Percentiles rank a stretch among this genome's conserved stretches.
Evolutionary conservation across 352 stramenopile species (phyloP).

Genomic region (Phytophthora cryptogea): DNA sequence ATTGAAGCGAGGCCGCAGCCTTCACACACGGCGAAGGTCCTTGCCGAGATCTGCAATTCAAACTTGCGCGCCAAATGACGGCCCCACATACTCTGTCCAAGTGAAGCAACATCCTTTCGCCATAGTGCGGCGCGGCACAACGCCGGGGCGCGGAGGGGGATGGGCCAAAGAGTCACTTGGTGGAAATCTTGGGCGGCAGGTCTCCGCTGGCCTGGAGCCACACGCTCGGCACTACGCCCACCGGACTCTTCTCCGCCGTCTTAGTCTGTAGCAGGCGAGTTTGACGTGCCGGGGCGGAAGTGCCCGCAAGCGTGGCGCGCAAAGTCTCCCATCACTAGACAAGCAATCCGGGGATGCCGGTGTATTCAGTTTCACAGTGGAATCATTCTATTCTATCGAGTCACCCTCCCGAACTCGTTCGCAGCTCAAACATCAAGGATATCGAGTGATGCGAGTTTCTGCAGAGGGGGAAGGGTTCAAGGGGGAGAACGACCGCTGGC

Average conservation of each 20-base stretch:
- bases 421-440: conserved; percentile 2
- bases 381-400: no score
- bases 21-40: no score
- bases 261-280: conserved; percentile 25
- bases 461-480: conserved; percentile 18
- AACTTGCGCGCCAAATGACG: not conserved
- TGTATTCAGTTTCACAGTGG: conserved; percentile 15
- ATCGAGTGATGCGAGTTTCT: conserved; percentile 12
- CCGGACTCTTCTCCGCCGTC: conserved; percentile 28
- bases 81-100: conserved; percentile 6
- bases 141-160: conserved; percentile 8
- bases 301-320: conserved; percentile 11
- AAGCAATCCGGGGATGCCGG: conserved; percentile 13
- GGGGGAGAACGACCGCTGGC: conserved; percentile 21
- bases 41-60: not conserved
- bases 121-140: conserved; percentile 1
- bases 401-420: not conserved
- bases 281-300: conserved; percentile 14
- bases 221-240: conserved; percentile 17
- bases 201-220: conserved; percentile 12
- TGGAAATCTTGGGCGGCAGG: conserved; percentile 18
- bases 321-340: conserved; percentile 1
- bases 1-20: no score
- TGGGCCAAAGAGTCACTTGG: conserved; percentile 24
- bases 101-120: conserved; percentile 25